A percentile compares a stretch with the other conserved stretches of the same genome.
Evolutionary conservation across 495 filamentous ascomycete species (phyloP).

Genomic region (Daldinia concentrica): DNA sequence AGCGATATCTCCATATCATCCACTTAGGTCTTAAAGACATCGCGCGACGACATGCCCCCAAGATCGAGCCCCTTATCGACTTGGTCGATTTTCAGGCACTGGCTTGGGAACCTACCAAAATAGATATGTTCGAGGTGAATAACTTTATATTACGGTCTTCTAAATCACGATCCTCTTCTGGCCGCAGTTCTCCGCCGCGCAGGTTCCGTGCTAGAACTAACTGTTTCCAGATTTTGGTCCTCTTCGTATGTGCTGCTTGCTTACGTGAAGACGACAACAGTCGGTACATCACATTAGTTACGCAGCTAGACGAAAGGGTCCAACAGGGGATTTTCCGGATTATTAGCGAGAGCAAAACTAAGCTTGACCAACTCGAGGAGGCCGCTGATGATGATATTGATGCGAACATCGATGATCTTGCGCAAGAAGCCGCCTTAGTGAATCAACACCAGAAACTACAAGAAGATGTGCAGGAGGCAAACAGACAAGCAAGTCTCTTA

Average conservation of each 20-base stretch:
- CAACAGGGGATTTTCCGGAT: conserved; percentile 37
- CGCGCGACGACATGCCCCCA: conserved; percentile 30
- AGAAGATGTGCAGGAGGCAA: conserved; percentile 58
- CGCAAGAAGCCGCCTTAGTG: conserved; percentile 41
- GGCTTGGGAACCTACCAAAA: conserved; percentile 42
- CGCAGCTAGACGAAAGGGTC: conserved; percentile 23
- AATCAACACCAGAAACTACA: conserved; percentile 28
- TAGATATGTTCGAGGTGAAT: conserved; percentile 42
- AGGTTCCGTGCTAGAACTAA: not conserved
- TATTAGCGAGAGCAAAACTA: conserved; percentile 31
- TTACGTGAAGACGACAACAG: conserved; percentile 38
- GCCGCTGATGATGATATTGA: conserved; percentile 9
- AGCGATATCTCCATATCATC: conserved; percentile 46
- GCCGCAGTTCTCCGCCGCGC: not conserved
- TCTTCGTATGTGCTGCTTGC: conserved; percentile 42
- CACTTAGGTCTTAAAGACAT: conserved; percentile 42
- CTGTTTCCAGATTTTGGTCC: conserved; percentile 33
- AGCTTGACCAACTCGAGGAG: conserved; percentile 20
- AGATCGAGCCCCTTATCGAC: conserved; percentile 42
- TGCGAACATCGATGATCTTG: conserved; percentile 36
- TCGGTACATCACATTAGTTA: conserved; percentile 32
- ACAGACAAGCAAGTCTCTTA: conserved; percentile 61
- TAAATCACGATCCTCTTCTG: not conserved
- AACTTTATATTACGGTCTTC: not conserved
- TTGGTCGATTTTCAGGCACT: conserved; percentile 41